phyloP scores from a whole-genome alignment of 192 early-diverging fungal species.

The Radiomyces spectabilis region DNA sequence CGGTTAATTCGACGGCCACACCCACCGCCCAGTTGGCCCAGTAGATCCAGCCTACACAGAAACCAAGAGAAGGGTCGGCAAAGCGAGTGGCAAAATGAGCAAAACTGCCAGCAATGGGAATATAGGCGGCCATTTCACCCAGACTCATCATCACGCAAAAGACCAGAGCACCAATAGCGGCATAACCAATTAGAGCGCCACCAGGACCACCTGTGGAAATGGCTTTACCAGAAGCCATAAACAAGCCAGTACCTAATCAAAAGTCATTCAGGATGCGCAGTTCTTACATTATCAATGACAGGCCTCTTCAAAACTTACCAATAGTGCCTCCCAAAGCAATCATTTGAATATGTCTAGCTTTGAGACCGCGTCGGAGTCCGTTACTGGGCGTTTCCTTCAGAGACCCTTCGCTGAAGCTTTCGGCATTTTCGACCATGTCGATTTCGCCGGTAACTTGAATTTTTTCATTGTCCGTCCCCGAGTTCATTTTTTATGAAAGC shows the following conservation, averaged over 20 bases:
- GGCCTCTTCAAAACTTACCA: conserved; percentile 32
- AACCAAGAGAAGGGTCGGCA: conserved; percentile 66
- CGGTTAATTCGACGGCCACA: conserved; percentile 67
- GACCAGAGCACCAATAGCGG: conserved; percentile 49
- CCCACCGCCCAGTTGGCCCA: conserved; percentile 68
- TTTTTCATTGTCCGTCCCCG: too few species aligned
- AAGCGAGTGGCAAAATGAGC: conserved; percentile 74
- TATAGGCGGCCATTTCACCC: conserved; percentile 75
- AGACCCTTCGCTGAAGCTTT: conserved; percentile 2
- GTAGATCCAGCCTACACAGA: conserved; percentile 33
- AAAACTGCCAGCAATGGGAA: conserved; percentile 76
- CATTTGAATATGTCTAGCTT: conserved; percentile 28
- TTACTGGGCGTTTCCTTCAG: not conserved
- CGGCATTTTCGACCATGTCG: not conserved
- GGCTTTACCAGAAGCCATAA: conserved; percentile 64
- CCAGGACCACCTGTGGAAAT: conserved; percentile 64
- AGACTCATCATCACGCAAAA: conserved; percentile 64
- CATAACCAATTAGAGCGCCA: conserved; percentile 65
- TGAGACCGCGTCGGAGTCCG: conserved; percentile 11
- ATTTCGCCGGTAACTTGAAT: too few species aligned
- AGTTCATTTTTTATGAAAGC: too few species aligned
- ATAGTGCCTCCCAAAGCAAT: conserved; percentile 31
- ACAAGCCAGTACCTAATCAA: conserved; percentile 68
- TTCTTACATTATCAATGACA: too few species aligned
- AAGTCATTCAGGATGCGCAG: too few species aligned